Percentiles rank a stretch among this genome's conserved stretches.
Conservation (phyloP, 495 filamentous ascomycete species). For the Lichenothelia convexa region DNA sequence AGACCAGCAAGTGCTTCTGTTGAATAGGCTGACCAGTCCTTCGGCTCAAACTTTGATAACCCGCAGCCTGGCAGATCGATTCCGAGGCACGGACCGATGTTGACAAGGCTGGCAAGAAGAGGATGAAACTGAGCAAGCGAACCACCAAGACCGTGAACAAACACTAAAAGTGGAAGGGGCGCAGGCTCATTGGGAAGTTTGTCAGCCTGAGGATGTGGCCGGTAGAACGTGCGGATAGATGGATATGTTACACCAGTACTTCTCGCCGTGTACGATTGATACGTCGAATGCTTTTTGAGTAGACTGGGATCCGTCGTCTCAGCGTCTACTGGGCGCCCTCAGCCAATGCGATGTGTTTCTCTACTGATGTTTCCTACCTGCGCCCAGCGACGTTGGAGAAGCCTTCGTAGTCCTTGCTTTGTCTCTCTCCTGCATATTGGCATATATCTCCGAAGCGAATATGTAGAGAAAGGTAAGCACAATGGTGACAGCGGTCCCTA, state of each 20-base stretch:
- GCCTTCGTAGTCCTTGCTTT: not conserved
- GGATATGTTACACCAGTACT: constrained; percentile 42
- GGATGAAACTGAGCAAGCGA: constrained; percentile 76
- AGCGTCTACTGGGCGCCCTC: no score
- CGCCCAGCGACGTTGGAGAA: constrained; percentile 6
- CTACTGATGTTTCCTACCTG: no score
- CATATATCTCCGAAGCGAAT: no score
- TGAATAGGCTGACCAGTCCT: constrained; percentile 60
- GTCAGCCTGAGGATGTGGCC: constrained; percentile 58
- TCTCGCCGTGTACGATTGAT: constrained; percentile 41
- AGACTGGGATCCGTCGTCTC: constrained; percentile 22
- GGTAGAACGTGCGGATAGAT: constrained; percentile 64
- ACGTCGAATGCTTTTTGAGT: constrained; percentile 55
- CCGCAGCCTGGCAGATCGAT: constrained; percentile 87
- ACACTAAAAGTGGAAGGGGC: constrained; percentile 70
- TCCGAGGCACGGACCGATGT: constrained; percentile 71
- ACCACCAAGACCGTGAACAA: constrained; percentile 81
- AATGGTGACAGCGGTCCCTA: no score
- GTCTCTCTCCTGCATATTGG: constrained; percentile 2
- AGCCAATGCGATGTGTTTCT: no score
- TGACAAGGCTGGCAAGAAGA: constrained; percentile 62
- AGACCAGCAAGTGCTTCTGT: constrained; percentile 59
- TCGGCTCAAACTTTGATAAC: constrained; percentile 49
- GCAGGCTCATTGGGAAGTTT: constrained; percentile 54
- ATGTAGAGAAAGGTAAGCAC: no score